Evolutionary conservation across 805 yeast genomes (phyloP), one percentile per base, ranked within the genome.

Genomic region (Suhomyces faveliae): DNA sequence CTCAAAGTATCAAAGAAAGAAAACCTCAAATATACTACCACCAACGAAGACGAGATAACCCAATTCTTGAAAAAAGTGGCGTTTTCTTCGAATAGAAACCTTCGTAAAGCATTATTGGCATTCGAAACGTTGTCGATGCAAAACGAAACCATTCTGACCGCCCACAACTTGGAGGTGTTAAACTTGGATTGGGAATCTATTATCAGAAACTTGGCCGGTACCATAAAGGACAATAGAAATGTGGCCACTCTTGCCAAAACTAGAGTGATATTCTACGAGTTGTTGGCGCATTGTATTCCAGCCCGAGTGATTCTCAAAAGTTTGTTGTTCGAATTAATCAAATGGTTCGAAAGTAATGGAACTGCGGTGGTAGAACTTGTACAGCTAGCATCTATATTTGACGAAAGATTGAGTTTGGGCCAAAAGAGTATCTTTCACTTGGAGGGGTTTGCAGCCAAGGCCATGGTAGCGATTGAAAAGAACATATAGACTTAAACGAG

Each of bases 251-350:
- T 80, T 50, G 80, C 80, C 33, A 79, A 83, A 61, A 70, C 85
- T 56, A 76, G 95, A 74, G 71, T 86, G 27, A 73, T 81, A 21
- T 68, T 92, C 42, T 87, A 94, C 66, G 97, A 94, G 62, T 71
- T 94, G 29, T 67, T 94, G 27, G 83, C 97, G 0, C 99, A 94
- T 66, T 91, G 98, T 57, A 92, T 94, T 35, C 98, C 99, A 0
- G 85, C 97, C 2, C 78, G 84, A 49, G 70, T 82, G n/a, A 84
- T 94, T 17, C 68, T 92, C 56, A 89, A 88, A 59, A 83, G 64
- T 5, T 60, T 71, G 37, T 58, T 79, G 22, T 74, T 80, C 54
- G 72, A 76, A 40, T 62, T 83, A 45, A 50, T 81, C 40, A 58
- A 62, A 12, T 53, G 55, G 35, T 46, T 58, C 20, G 50, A 46